phyloP scores from a whole-genome alignment of 306 rosid genomes.

The Canavalia ensiformis region DNA sequence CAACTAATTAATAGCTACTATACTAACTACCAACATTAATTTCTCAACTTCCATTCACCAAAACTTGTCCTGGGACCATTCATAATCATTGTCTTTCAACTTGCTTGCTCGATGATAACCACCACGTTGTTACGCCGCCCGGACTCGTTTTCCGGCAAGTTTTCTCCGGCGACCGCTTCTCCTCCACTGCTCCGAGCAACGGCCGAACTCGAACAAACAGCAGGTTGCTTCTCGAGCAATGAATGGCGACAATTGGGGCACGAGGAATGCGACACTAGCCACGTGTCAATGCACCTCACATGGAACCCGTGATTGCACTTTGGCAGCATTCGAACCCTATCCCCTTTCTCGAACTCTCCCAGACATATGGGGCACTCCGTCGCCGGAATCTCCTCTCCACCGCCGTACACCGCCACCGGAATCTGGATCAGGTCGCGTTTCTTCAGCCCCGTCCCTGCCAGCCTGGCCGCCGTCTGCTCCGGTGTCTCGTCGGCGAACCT shows the following conservation, averaged over 20 bases:
- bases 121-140: constrained; percentile 41
- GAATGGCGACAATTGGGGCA: constrained; percentile 90
- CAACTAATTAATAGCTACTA: neutral
- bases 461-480: constrained; percentile 53
- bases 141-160: constrained; percentile 38
- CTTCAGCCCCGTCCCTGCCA: constrained; percentile 67
- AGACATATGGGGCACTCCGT: constrained; percentile 92
- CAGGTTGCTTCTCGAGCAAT: constrained; percentile 46
- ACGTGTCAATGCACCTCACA: constrained; percentile 81
- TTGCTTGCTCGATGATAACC: constrained; percentile 46
- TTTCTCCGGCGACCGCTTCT: constrained; percentile 15
- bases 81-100: constrained; percentile 27
- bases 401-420: constrained; percentile 75
- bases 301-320: constrained; percentile 89
- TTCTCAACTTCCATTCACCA: constrained; percentile 12
- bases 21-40: neutral
- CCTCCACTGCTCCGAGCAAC: neutral
- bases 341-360: constrained; percentile 80
- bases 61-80: neutral
- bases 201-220: too few relatives aligned
- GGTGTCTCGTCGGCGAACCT: constrained; percentile 56
- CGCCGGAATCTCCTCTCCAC: constrained; percentile 57
- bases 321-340: constrained; percentile 73
- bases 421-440: constrained; percentile 63
- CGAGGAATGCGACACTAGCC: constrained; percentile 84